phyloP scores from a whole-genome alignment of 202 grass and related monocot species.

The Saccharum hybrid region DNA sequence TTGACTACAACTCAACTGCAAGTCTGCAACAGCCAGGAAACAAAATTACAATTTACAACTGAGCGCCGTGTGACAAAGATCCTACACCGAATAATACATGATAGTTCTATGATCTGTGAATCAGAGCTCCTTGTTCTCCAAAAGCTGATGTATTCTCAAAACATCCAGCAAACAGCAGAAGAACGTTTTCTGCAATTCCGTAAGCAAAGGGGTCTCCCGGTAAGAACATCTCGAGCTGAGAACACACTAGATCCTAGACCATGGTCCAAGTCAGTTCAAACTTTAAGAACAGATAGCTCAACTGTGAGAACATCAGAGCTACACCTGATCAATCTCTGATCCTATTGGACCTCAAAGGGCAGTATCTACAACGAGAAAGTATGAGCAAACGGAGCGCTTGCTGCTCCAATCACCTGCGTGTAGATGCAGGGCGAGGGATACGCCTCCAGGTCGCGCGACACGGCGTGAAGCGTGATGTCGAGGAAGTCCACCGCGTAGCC shows the following conservation, averaged over 20 bases:
- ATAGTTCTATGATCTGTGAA: not conserved
- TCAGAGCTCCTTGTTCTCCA: not conserved
- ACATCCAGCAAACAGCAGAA: constrained; percentile 6
- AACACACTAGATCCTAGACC: not conserved
- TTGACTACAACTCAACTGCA: not conserved
- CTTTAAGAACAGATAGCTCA: not conserved
- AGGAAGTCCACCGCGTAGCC: constrained; percentile 82
- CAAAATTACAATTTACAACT: not conserved
- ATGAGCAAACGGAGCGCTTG: constrained; percentile 1
- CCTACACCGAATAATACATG: not conserved
- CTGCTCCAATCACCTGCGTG: constrained; percentile 66
- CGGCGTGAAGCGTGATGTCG: constrained; percentile 81
- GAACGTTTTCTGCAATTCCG: not conserved
- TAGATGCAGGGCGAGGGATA: constrained; percentile 86
- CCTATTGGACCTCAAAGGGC: not conserved
- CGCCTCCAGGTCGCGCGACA: constrained; percentile 83
- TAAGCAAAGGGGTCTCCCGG: not conserved
- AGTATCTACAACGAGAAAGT: constrained; percentile 1
- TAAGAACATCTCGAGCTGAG: constrained; percentile 14
- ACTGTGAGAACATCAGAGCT: not conserved
- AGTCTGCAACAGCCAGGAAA: not conserved
- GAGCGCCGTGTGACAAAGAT: not conserved
- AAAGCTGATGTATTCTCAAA: not conserved
- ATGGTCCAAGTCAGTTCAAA: not conserved
- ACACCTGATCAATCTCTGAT: not conserved